Percentiles rank a stretch among this genome's conserved stretches.
phyloP scores from a whole-genome alignment of 1,139 yeast species.

The Debaryomyces sp. region DNA sequence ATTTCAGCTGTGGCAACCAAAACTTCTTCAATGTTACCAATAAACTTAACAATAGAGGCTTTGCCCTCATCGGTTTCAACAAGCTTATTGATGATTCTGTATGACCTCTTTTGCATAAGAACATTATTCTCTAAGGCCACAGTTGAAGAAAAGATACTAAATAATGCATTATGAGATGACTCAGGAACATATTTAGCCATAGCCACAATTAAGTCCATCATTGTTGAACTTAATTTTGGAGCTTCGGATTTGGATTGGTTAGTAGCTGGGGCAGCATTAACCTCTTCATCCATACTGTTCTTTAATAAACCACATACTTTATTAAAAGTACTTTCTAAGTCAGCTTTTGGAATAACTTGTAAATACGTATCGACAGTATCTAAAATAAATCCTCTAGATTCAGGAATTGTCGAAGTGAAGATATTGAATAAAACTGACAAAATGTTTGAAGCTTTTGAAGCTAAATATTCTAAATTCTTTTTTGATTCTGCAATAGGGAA shows the following conservation, averaged over 20 bases:
- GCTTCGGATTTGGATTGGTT: conserved; percentile 25
- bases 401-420: conserved; percentile 83
- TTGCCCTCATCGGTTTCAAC: conserved; percentile 71
- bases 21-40: conserved; percentile 61
- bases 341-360: conserved; percentile 67
- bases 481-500: conserved; percentile 61
- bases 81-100: conserved; percentile 73
- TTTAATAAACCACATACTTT: conserved; percentile 82
- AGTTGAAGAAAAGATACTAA: conserved; percentile 75
- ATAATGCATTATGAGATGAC: conserved; percentile 69
- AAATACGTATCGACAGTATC: conserved; percentile 85
- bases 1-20: conserved; percentile 59
- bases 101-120: conserved; percentile 85
- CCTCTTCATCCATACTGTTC: conserved; percentile 71
- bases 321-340: conserved; percentile 75
- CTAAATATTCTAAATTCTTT: conserved; percentile 60
- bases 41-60: conserved; percentile 50
- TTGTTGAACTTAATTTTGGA: conserved; percentile 70
- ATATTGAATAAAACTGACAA: conserved; percentile 89
- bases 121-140: conserved; percentile 58
- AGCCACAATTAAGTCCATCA: conserved; percentile 88
- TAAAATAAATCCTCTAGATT: conserved; percentile 78
- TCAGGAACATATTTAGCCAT: conserved; percentile 83
- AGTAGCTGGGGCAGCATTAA: conserved; percentile 14
- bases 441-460: conserved; percentile 69